Conservation (phyloP, 345 rosid species). For the Camelina neglecta region DNA sequence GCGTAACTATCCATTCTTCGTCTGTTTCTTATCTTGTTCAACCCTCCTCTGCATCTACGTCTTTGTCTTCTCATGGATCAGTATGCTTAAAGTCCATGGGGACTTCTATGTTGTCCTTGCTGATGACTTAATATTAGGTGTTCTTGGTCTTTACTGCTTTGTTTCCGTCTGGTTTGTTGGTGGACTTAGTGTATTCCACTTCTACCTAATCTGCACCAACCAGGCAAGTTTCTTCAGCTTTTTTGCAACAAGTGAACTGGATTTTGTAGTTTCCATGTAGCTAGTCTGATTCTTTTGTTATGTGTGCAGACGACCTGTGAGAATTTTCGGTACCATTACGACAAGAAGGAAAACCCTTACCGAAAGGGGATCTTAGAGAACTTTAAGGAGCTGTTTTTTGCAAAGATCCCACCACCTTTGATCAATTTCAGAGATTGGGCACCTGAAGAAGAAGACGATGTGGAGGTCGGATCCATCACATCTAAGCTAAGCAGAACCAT, state of each 20-base stretch:
- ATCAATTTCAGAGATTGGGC: conserved; percentile 62
- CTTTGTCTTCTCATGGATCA: conserved; percentile 65
- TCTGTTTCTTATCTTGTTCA: conserved; percentile 68
- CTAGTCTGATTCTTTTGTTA: conserved; percentile 22
- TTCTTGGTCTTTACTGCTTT: conserved; percentile 60
- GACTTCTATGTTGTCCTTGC: conserved; percentile 44
- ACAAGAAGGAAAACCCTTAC: conserved; percentile 68
- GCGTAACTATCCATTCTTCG: conserved; percentile 79
- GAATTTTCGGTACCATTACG: conserved; percentile 73
- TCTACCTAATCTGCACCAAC: conserved; percentile 70
- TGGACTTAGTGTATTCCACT: conserved; percentile 73
- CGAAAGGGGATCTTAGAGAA: conserved; percentile 50
- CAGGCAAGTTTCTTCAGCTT: conserved; percentile 55
- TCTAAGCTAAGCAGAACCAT: conserved; percentile 42
- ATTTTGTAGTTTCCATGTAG: not conserved
- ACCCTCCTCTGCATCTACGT: conserved; percentile 72
- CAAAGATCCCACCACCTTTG: conserved; percentile 57
- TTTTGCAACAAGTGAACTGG: not conserved
- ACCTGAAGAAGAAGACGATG: conserved; percentile 41
- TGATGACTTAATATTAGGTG: conserved; percentile 50
- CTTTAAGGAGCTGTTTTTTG: conserved; percentile 58
- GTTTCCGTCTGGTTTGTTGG: conserved; percentile 80
- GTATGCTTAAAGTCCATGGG: conserved; percentile 57
- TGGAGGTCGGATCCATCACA: conserved; percentile 40
- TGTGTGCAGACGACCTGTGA: conserved; percentile 71